phyloP scores from a whole-genome alignment of 2,329 filamentous ascomycete genomes.

The Fusarium newnesense region DNA sequence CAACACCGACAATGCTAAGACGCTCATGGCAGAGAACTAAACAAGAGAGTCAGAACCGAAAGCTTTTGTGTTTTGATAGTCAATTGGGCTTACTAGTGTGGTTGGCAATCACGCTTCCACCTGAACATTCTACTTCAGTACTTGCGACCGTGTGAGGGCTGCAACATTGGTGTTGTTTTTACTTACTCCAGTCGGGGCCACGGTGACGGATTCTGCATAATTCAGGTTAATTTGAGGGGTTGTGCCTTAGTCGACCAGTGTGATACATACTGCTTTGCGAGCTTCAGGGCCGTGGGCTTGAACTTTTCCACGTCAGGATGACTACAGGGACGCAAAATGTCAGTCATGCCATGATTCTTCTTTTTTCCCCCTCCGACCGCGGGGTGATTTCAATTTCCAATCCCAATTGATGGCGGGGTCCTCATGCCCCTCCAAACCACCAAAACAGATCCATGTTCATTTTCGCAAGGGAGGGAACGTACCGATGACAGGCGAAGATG shows the following conservation, averaged over 20 bases:
- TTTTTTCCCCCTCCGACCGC: conserved; percentile 39
- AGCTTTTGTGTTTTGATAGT: background rate
- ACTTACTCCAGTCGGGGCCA: conserved; percentile 98
- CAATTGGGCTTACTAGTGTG: conserved; percentile 79
- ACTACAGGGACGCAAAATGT: conserved; percentile 52
- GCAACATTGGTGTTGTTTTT: background rate
- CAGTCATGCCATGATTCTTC: conserved; percentile 39
- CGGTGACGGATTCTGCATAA: conserved; percentile 84
- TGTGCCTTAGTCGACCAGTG: background rate
- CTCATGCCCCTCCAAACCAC: conserved; percentile 29
- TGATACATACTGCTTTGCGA: conserved; percentile 85
- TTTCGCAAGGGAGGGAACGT: conserved; percentile 39
- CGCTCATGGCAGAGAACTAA: conserved; percentile 95
- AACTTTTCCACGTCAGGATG: conserved; percentile 96
- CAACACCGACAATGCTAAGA: conserved; percentile 96
- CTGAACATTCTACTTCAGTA: conserved; percentile 58
- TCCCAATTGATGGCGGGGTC: conserved; percentile 35
- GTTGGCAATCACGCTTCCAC: conserved; percentile 89
- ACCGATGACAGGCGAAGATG: conserved; percentile 96
- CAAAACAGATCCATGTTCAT: conserved; percentile 39
- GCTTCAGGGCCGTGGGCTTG: conserved; percentile 92
- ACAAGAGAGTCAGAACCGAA: conserved; percentile 44
- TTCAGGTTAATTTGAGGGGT: conserved; percentile 25
- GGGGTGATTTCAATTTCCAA: conserved; percentile 42
- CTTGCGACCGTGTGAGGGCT: conserved; percentile 28